These are phyloP conservation scores for Croton laevigatus DNA, from an alignment of 441 rosid species.

Conservation along the genomic window DNA sequence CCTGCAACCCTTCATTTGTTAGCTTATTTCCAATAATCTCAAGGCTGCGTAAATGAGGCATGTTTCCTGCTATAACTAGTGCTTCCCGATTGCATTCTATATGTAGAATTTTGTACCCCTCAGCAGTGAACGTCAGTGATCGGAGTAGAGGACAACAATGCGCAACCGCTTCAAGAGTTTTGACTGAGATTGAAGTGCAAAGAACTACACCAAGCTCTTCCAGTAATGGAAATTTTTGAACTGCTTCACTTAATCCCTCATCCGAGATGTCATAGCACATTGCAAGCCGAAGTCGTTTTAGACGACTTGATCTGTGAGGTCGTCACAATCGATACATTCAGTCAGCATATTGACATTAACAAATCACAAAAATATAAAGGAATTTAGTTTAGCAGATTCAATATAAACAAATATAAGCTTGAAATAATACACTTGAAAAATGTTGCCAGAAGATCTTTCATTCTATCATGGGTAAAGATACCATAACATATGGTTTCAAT, in stretches of 20 bases:
- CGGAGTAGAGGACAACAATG: constrained; percentile 44
- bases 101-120: constrained; percentile 21
- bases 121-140: constrained; percentile 40
- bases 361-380: too few relatives aligned
- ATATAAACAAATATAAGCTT: neutral
- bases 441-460: neutral
- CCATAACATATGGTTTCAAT: neutral
- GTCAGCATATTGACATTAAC: constrained; percentile 1
- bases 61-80: constrained; percentile 48
- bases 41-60: constrained; percentile 49
- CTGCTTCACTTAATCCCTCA: constrained; percentile 40
- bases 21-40: constrained; percentile 57
- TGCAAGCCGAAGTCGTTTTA: constrained; percentile 41
- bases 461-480: neutral
- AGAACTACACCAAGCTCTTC: constrained; percentile 51
- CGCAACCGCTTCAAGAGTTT: constrained; percentile 39
- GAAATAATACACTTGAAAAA: neutral
- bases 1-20: constrained; percentile 48
- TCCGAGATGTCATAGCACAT: constrained; percentile 32
- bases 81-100: constrained; percentile 47
- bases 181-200: constrained; percentile 26
- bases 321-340: neutral
- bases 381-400: neutral
- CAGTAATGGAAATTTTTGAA: constrained; percentile 40
- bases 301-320: constrained; percentile 39